Conservation (phyloP, 768 basidiomycete species). For the Lentinula detonsa region DNA sequence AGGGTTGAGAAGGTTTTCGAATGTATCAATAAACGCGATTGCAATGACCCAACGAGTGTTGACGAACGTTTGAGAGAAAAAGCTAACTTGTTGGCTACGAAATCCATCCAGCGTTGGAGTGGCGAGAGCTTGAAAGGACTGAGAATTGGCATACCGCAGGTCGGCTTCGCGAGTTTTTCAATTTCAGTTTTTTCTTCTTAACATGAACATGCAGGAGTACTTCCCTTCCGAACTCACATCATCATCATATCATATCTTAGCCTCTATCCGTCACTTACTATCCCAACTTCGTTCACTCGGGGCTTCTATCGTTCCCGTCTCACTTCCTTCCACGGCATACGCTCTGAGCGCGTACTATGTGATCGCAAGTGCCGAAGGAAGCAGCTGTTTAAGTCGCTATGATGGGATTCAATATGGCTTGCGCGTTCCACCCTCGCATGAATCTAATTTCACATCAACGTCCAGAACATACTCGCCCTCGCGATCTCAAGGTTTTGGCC, state of each 20-base stretch:
- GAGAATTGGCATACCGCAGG: constrained; percentile 72
- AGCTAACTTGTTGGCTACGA: neutral
- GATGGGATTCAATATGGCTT: constrained; percentile 62
- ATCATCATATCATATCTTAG: constrained; percentile 24
- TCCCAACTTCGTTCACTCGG: constrained; percentile 39
- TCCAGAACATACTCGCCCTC: constrained; percentile 57
- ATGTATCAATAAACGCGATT: constrained; percentile 55
- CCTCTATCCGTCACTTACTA: constrained; percentile 41
- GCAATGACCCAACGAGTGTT: constrained; percentile 71
- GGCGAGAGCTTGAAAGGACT: constrained; percentile 38
- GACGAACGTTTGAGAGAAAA: neutral
- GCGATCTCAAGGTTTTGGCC: constrained; percentile 70
- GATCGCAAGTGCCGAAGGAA: constrained; percentile 68
- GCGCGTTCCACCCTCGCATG: constrained; percentile 2
- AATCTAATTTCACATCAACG: constrained; percentile 36
- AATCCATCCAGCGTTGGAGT: constrained; percentile 8
- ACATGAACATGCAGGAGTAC: constrained; percentile 48
- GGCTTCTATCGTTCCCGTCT: constrained; percentile 65
- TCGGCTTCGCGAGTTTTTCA: constrained; percentile 15
- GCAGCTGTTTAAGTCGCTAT: constrained; percentile 63
- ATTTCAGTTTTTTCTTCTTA: neutral
- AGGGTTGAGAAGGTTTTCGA: constrained; percentile 48
- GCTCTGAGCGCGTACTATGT: constrained; percentile 73
- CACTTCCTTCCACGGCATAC: constrained; percentile 48
- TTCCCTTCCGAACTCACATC: constrained; percentile 65